A percentile compares a stretch with the other conserved stretches of the same genome.
Evolutionary conservation across 768 basidiomycete species (phyloP).

Genomic region (Pleurotus eryngii): DNA sequence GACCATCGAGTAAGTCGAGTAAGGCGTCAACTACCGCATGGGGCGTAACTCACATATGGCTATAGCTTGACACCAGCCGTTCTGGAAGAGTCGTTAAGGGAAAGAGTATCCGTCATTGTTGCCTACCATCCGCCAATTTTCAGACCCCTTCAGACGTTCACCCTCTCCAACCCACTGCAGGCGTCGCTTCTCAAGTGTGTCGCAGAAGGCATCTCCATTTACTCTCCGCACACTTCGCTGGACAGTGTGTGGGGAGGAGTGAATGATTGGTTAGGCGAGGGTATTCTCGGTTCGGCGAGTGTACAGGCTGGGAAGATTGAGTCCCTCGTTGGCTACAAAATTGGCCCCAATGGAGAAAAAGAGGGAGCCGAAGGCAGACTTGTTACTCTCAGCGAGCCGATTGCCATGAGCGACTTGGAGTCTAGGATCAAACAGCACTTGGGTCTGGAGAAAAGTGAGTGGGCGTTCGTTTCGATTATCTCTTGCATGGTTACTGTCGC

Average conservation of each 20-base stretch:
- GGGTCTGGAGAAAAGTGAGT: slow-evolving; percentile 53
- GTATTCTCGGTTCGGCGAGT: slow-evolving; percentile 36
- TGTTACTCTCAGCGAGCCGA: slow-evolving; percentile 55
- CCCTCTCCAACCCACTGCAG: slow-evolving; percentile 76
- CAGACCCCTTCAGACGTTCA: slow-evolving; percentile 69
- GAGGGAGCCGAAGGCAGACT: slow-evolving; percentile 69
- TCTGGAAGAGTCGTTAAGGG: slow-evolving; percentile 56
- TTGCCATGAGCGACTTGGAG: slow-evolving; percentile 59
- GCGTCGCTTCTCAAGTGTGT: slow-evolving; percentile 75
- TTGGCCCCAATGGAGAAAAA: slow-evolving; percentile 29
- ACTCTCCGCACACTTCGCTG: slow-evolving; percentile 84
- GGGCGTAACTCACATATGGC: slow-evolving; percentile 10
- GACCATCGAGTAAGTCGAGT: slow-evolving; percentile 79
- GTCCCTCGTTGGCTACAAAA: slow-evolving; percentile 38
- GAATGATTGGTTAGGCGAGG: slow-evolving; percentile 84
- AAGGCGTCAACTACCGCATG: slow-evolving; percentile 14
- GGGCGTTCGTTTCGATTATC: slow-evolving; percentile 7
- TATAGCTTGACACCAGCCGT: slow-evolving; percentile 72
- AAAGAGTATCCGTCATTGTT: slow-evolving; percentile 55
- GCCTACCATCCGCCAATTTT: slow-evolving; percentile 89
- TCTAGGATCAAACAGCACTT: slow-evolving; percentile 69
- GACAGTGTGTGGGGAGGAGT: slow-evolving; percentile 84
- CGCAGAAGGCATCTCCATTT: slow-evolving; percentile 81
- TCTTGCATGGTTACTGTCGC: slow-evolving; percentile 3
- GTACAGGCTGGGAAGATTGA: slow-evolving; percentile 31